A percentile compares a stretch with the other conserved stretches of the same genome.
phyloP scores from a whole-genome alignment of 2,329 filamentous ascomycete species.

The Neospermospora avenae region DNA sequence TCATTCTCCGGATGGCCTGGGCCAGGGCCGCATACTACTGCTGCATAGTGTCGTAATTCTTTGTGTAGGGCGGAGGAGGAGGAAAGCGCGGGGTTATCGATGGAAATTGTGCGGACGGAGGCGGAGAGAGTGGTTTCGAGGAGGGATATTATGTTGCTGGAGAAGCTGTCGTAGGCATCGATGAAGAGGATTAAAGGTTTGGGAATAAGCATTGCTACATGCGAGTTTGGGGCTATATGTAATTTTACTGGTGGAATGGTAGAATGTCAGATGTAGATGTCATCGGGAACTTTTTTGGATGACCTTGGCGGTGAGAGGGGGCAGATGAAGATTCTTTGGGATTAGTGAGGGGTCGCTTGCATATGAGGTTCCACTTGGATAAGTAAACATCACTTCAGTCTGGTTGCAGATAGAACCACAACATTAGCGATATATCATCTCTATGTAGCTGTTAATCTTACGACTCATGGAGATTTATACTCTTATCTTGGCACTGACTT shows the following conservation, averaged over 20 bases:
- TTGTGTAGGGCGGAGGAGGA: conserved; percentile 45
- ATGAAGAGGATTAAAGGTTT: conserved; percentile 69
- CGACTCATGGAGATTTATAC: too few relatives aligned
- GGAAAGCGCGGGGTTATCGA: conserved; percentile 57
- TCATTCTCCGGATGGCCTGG: conserved; percentile 73
- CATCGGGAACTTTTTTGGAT: neutral
- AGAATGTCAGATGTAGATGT: neutral
- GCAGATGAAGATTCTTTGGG: neutral
- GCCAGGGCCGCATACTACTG: conserved; percentile 85
- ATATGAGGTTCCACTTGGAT: conserved; percentile 13
- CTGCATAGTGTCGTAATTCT: conserved; percentile 64
- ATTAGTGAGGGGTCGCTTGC: conserved; percentile 6
- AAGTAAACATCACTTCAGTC: too few relatives aligned
- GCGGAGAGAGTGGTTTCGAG: conserved; percentile 67
- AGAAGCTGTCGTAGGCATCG: conserved; percentile 96
- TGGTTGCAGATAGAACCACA: too few relatives aligned
- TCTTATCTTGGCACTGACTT: too few relatives aligned
- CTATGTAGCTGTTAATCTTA: too few relatives aligned
- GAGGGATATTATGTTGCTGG: conserved; percentile 87
- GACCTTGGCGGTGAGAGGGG: neutral
- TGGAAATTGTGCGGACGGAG: conserved; percentile 67
- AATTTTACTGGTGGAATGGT: neutral
- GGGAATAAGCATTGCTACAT: conserved; percentile 28
- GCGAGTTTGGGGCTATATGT: neutral
- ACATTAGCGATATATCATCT: too few relatives aligned